Percentiles rank a stretch among this genome's conserved stretches.
Conservation (phyloP, 2,329 filamentous ascomycete species). For the Ophiocordyceps unilateralis region DNA sequence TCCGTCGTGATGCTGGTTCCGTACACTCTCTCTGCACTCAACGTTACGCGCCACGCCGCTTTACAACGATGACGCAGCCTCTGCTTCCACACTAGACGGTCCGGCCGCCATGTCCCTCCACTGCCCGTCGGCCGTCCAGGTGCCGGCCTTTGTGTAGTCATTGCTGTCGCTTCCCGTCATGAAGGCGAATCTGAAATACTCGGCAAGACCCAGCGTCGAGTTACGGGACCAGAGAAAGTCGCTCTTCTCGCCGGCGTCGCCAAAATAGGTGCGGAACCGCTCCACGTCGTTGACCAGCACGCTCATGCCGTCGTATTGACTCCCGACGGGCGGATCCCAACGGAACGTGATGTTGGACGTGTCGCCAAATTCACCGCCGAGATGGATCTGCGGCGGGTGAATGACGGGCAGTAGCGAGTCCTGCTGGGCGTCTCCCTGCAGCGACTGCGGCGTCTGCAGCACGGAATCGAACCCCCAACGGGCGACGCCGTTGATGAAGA, state of each 20-base stretch:
- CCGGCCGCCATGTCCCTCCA: constrained; percentile 52
- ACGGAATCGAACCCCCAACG: constrained; percentile 88
- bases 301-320: constrained; percentile 56
- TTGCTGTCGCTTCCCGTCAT: constrained; percentile 45
- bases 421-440: constrained; percentile 51
- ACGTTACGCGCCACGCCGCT: no score
- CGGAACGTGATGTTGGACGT: constrained; percentile 49
- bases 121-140: constrained; percentile 44
- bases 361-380: constrained; percentile 16
- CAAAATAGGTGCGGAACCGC: constrained; percentile 55
- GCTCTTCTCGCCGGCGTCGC: constrained; percentile 25
- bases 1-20: no score
- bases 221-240: constrained; percentile 44
- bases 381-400: constrained; percentile 26
- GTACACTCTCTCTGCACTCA: no score
- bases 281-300: constrained; percentile 78
- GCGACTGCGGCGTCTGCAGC: constrained; percentile 59
- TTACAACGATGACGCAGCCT: constrained; percentile 6
- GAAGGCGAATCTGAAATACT: constrained; percentile 66
- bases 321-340: constrained; percentile 27
- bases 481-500: constrained; percentile 88
- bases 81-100: constrained; percentile 25
- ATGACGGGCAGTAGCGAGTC: constrained; percentile 44
- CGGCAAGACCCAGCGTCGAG: constrained; percentile 27
- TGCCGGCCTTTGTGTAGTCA: constrained; percentile 62